Base-by-base conservation (phyloP, 345 rosid species). In the Moricandia arvensis region DNA sequence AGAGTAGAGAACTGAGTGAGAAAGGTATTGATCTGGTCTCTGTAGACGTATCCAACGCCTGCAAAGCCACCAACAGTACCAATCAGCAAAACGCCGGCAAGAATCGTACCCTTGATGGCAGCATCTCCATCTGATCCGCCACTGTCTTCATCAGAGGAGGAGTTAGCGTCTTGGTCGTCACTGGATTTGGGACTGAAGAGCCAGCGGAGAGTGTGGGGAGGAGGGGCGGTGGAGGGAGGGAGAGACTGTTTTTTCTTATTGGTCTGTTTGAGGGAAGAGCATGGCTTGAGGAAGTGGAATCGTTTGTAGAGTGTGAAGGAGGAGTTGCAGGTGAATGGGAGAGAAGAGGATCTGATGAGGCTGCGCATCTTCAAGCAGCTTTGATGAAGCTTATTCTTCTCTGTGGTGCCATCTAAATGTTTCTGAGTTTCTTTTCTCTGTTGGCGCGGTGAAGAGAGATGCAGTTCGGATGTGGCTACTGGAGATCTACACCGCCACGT, bases 61-160 rank as follows among this genome's bases (percentile, higher is more conserved):
- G 74, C 92, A 75, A 90, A 90, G 8, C 97, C 99, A 76, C 96
- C 99, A 68, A 95, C 92, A 62, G 86, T 83, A 60, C 96, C 97
- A 29, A 95, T 79, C 18, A 95, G 86, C 77, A 95, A 75, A 12
- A 90, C 86, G 1, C 97, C 97, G 5, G 97, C 99, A 79, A 95
- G 76, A 41, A 95, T 60, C 41, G 97, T 87, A 5, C 99, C 99
- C 60, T 81, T 91, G 24, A 91, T 43, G 7, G 97, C 96, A 27
- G 88, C 75, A 7, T 82, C 88, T 16, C 87, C 90, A 3, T 84
- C 90, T 63, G 83, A 58, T 21, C 81, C 83, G 57, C 55, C 81
- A 35, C 58, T 75, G 53, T n/a, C 17, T n/a, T 45, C 53, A n/a
- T 47, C 54, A 0, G 54, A 0, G 18, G 79, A 59, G 17, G 67